Percentiles rank a stretch among this genome's conserved stretches.
Evolutionary conservation across 1,284 basidiomycete species (phyloP).

Genomic region (Moesziomyces aphidis): DNA sequence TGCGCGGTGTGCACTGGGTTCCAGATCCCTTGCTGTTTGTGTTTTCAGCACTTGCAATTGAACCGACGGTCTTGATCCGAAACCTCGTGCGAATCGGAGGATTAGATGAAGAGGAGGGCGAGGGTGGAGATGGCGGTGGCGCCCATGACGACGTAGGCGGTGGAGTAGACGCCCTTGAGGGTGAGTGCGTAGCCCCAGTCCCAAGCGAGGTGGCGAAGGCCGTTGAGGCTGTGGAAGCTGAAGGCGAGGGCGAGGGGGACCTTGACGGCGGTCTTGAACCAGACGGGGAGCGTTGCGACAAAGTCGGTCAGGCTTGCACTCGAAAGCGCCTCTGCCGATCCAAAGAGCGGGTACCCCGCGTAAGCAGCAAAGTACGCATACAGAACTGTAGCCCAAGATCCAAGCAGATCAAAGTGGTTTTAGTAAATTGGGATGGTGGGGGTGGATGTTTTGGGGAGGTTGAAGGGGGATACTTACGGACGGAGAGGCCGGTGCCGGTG

Average conservation of each 20-base stretch:
- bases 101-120: slow-evolving; percentile 53
- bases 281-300: slow-evolving; percentile 72
- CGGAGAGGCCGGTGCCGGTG: slow-evolving; percentile 79
- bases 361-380: slow-evolving; percentile 91
- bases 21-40: too few species aligned
- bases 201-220: slow-evolving; percentile 90
- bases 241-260: slow-evolving; percentile 53
- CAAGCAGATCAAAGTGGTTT: too few species aligned
- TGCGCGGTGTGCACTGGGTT: too few species aligned
- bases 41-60: too few species aligned
- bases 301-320: slow-evolving; percentile 81
- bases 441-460: too few species aligned
- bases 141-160: slow-evolving; percentile 61
- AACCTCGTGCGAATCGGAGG: too few species aligned
- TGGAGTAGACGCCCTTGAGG: slow-evolving; percentile 58
- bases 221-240: slow-evolving; percentile 87
- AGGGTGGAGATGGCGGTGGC: slow-evolving; percentile 51
- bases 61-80: too few species aligned
- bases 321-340: slow-evolving; percentile 73
- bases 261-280: slow-evolving; percentile 66
- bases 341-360: slow-evolving; percentile 80
- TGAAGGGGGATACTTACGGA: slow-evolving; percentile 35
- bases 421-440: too few species aligned
- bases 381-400: slow-evolving; percentile 69
- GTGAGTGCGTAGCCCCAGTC: slow-evolving; percentile 77